A percentile compares a stretch with the other conserved stretches of the same genome.
These are phyloP conservation scores for Pythium folliculosum DNA, from an alignment of 352 stramenopile species.

Conservation along the genomic window DNA sequence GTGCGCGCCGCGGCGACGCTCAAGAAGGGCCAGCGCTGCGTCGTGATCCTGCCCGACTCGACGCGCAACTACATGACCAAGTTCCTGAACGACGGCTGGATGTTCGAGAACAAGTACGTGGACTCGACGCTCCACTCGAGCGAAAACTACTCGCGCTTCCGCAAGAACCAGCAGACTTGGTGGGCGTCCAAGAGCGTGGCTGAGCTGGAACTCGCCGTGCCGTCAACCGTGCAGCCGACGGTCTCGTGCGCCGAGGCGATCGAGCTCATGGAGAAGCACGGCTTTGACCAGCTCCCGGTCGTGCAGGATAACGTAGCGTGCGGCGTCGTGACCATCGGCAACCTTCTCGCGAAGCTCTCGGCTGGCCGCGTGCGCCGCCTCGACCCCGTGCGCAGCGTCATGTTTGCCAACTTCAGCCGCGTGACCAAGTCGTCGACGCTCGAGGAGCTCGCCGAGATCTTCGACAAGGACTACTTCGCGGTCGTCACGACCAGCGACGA, in stretches of 20 bases:
- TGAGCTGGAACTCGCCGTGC: constrained; percentile 86
- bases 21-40: constrained; percentile 88
- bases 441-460: constrained; percentile 91
- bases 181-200: constrained; percentile 94
- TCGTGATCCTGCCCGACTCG: constrained; percentile 95
- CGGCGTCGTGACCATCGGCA: constrained; percentile 97
- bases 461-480: constrained; percentile 96
- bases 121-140: constrained; percentile 75
- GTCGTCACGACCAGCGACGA: constrained; percentile 90
- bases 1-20: constrained; percentile 87
- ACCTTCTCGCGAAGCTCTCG: constrained; percentile 93
- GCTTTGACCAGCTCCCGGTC: constrained; percentile 80
- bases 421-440: constrained; percentile 89
- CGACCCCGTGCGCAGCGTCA: constrained; percentile 87
- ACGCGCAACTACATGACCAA: constrained; percentile 99
- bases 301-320: constrained; percentile 87
- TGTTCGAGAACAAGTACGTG: constrained; percentile 86
- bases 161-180: constrained; percentile 89
- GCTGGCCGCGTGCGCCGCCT: constrained; percentile 84
- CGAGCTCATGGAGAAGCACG: constrained; percentile 92
- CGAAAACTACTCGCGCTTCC: constrained; percentile 70
- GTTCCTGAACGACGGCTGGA: constrained; percentile 96
- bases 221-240: constrained; percentile 91
- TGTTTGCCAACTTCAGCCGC: constrained; percentile 95
- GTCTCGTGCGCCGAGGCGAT: constrained; percentile 94